phyloP scores from a whole-genome alignment of 352 stramenopile species.

The Proteromonas lacertae region DNA sequence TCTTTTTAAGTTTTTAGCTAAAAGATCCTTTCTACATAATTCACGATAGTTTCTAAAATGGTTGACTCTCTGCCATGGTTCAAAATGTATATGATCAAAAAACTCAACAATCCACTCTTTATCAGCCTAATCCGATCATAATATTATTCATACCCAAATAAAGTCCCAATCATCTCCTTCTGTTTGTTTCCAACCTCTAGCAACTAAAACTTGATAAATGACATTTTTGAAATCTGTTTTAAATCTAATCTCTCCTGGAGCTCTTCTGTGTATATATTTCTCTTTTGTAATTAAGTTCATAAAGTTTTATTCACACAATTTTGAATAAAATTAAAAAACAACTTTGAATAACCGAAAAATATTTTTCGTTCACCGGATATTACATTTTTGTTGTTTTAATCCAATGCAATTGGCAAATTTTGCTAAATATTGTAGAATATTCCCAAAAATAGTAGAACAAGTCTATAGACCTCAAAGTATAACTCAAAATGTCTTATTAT shows the following conservation, averaged over 20 bases:
- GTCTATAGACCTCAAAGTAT: no score
- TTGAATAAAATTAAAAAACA: no score
- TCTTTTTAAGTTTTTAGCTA: slow-evolving; percentile 43
- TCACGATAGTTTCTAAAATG: slow-evolving; percentile 67
- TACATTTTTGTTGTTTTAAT: no score
- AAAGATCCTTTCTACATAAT: slow-evolving; percentile 42
- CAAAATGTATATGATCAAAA: slow-evolving; percentile 15
- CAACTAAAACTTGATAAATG: slow-evolving; percentile 26
- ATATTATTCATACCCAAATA: slow-evolving; percentile 27
- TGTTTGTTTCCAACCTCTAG: slow-evolving; percentile 5
- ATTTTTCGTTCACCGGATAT: no score
- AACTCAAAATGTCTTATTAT: no score
- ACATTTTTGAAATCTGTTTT: slow-evolving; percentile 28
- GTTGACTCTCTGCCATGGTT: slow-evolving; percentile 29
- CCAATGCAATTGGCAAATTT: no score
- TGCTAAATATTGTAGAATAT: no score
- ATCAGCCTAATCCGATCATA: slow-evolving; percentile 27
- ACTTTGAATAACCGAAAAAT: no score
- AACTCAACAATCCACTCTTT: slow-evolving; percentile 26
- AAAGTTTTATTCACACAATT: no score
- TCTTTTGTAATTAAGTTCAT: no score
- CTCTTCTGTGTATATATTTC: no score
- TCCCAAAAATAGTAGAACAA: no score
- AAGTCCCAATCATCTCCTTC: slow-evolving; percentile 1
- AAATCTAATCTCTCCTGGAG: slow-evolving; percentile 10